Percentiles rank a stretch among this genome's conserved stretches.
phyloP scores from a whole-genome alignment of 768 basidiomycete genomes.

The Leccinum sublutescens region DNA sequence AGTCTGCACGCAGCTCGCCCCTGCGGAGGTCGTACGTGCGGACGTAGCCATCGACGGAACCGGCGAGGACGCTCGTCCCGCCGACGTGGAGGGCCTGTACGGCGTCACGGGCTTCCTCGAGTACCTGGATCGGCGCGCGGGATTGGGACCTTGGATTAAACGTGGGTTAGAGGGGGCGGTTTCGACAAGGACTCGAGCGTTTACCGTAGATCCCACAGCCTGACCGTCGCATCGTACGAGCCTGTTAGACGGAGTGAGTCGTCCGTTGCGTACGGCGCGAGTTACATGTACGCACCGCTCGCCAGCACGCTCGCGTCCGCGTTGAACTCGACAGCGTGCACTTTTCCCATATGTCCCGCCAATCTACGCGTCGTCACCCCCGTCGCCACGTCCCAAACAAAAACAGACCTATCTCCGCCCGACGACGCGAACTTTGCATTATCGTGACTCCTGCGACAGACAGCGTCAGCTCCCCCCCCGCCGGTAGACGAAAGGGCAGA shows the following conservation, averaged over 20 bases:
- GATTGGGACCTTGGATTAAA: constrained; percentile 56
- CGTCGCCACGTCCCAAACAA: constrained; percentile 93
- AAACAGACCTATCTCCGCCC: constrained; percentile 90
- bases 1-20: constrained; percentile 87
- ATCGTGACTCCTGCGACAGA: constrained; percentile 68
- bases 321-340: constrained; percentile 89
- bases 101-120: constrained; percentile 86
- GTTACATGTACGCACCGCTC: constrained; percentile 54
- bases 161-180: neutral
- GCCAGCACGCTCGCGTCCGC: constrained; percentile 83
- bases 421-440: constrained; percentile 93
- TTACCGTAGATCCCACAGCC: constrained; percentile 89
- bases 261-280: too few relatives aligned
- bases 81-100: constrained; percentile 77
- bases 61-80: constrained; percentile 65
- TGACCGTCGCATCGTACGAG: constrained; percentile 88
- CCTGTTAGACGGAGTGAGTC: constrained; percentile 42
- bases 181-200: neutral
- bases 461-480: neutral
- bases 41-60: constrained; percentile 89
- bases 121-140: constrained; percentile 83
- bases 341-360: constrained; percentile 87
- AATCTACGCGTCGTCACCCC: constrained; percentile 82
- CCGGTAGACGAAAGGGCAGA: neutral
- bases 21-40: constrained; percentile 94